Percentiles rank a stretch among this genome's conserved stretches.
phyloP scores from a whole-genome alignment of 163 green algal species.

The Scenedesmus sp. region DNA sequence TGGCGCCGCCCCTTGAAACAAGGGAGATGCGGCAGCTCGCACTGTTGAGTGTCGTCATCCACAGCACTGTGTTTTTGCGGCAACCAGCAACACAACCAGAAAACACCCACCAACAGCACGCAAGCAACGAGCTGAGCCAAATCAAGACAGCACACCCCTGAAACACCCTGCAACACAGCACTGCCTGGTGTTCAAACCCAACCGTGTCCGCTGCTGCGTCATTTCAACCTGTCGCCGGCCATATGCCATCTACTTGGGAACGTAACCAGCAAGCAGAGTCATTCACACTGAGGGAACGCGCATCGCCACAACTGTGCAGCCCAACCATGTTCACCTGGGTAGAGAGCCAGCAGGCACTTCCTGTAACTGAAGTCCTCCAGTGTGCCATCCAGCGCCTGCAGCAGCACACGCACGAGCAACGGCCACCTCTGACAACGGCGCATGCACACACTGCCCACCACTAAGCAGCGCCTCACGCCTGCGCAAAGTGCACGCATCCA shows the following conservation, averaged over 20 bases:
- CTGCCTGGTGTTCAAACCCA: no score
- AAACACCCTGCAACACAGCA: no score
- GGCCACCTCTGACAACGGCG: no score
- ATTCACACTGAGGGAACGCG: no score
- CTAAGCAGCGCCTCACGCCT: background rate
- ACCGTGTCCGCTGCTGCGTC: no score
- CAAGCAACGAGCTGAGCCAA: background rate
- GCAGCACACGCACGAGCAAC: conserved; percentile 43
- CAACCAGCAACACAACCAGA: background rate
- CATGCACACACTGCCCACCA: background rate
- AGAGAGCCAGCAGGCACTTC: conserved; percentile 68
- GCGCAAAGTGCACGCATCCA: no score
- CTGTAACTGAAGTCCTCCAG: conserved; percentile 75
- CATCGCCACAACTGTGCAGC: background rate
- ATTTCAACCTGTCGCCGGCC: no score
- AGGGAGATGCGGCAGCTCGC: conserved; percentile 14
- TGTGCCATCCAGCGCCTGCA: conserved; percentile 60
- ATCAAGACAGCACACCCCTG: background rate
- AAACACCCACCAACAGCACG: background rate
- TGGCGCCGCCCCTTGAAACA: conserved; percentile 32
- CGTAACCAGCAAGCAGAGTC: no score
- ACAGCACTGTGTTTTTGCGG: conserved; percentile 20
- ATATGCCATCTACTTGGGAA: no score
- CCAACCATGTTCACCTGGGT: conserved; percentile 42
- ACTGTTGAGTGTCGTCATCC: conserved; percentile 10